A percentile compares a stretch with the other conserved stretches of the same genome.
These are phyloP conservation scores for Rhodotorula babjevae DNA, from an alignment of 768 basidiomycete species.

Conservation along the genomic window DNA sequence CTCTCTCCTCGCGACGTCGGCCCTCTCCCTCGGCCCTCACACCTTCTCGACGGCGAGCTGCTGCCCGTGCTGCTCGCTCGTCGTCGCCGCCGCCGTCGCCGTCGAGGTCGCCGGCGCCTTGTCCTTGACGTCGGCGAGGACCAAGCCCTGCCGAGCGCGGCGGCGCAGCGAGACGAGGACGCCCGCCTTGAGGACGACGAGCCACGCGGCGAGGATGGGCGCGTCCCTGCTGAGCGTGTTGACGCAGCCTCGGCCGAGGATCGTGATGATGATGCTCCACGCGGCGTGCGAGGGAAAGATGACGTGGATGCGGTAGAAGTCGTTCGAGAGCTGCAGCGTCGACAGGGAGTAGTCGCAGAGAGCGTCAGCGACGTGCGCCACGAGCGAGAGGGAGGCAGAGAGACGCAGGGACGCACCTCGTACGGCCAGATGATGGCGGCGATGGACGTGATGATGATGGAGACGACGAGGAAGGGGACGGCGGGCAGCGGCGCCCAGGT, in stretches of 20 bases:
- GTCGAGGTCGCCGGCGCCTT: too few relatives aligned
- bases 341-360: too few relatives aligned
- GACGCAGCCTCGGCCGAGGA: slow-evolving; percentile 13
- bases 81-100: background rate
- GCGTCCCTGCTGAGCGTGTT: slow-evolving; percentile 11
- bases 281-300: slow-evolving; percentile 6
- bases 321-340: background rate
- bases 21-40: too few relatives aligned
- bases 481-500: slow-evolving; percentile 2
- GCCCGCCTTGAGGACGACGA: slow-evolving; percentile 14
- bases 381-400: too few relatives aligned
- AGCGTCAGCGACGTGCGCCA: background rate
- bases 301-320: slow-evolving; percentile 19
- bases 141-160: background rate
- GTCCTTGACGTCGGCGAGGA: background rate
- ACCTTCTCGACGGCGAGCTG: background rate
- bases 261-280: background rate
- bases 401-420: background rate
- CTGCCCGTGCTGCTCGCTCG: background rate
- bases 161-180: slow-evolving; percentile 11
- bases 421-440: slow-evolving; percentile 16
- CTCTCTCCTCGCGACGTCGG: too few relatives aligned
- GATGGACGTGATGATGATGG: slow-evolving; percentile 10
- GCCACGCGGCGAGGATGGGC: slow-evolving; percentile 19
- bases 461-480: background rate